phyloP scores from a whole-genome alignment of 768 basidiomycete species.

The Boletus tomentosulus region DNA sequence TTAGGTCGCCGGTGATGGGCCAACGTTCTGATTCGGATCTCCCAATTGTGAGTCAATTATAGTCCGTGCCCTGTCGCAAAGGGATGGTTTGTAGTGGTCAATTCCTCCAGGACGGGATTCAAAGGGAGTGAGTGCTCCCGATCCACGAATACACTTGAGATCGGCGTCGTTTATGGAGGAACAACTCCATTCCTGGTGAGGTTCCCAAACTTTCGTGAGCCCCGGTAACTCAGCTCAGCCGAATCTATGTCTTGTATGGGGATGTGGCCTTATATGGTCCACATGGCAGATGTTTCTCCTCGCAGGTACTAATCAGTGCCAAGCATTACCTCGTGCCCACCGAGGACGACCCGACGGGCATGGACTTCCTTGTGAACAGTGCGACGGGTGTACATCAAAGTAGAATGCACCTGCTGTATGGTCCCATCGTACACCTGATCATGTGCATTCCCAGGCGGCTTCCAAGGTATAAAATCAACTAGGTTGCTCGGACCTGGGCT shows the following conservation, averaged over 20 bases:
- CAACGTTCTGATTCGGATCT: neutral
- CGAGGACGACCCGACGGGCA: neutral
- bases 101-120: no score
- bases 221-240: neutral
- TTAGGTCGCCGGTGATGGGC: neutral
- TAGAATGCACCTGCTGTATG: neutral
- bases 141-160: no score
- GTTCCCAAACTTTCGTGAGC: neutral
- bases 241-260: neutral
- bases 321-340: neutral
- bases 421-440: neutral
- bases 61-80: neutral
- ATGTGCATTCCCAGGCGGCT: neutral
- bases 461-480: conserved; percentile 16
- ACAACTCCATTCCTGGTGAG: neutral
- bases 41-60: neutral
- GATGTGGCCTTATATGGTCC: neutral
- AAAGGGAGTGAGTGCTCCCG: no score
- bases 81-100: neutral
- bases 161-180: no score
- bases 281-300: neutral
- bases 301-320: neutral
- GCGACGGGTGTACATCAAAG: neutral
- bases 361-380: neutral
- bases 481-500: neutral